Base-by-base conservation (phyloP, 768 basidiomycete genomes). In the Hypsizygus marmoreus region DNA sequence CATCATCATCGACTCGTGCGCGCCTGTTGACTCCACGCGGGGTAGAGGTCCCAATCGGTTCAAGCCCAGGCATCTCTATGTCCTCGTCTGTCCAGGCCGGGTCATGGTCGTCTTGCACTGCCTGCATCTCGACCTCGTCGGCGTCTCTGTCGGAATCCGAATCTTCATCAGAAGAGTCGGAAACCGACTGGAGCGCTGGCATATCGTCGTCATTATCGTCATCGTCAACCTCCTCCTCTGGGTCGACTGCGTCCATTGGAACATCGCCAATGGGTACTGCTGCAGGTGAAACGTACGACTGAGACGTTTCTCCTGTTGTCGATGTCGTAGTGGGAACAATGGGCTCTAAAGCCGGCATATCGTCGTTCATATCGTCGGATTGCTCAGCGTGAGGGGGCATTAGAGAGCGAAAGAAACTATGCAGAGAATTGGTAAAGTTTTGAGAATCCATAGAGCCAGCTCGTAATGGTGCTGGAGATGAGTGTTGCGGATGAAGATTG, bases 1-100 rank as follows among this genome's bases (percentile, higher is more conserved):
- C 72, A 44, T 85, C 83, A 43, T 82, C 78, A 2, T 85, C 81
- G 3, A 84, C 80, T 32, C 83, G 66, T 13, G 76, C 70, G 17
- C 82, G 82, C 32, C 82, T 66, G 37, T 60, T 72, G 19, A 46
- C 51, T 11, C 67, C 58, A 4, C 37, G 22, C 24, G 45, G 35
- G 38, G 45, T 28, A 30, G 49, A 25, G 10, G 47, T 25, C 12
- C 51, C 42, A 13, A 62, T 59, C 13, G 68, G 63, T 48, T 65
- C 64, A 7, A 68, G 49, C 6, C 60, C 47, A 0, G 67, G 69
- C 42, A 66, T 57, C 31, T 59, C 55, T 20, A 59, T 60, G 41
- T 64, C 59, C 3, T 61, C 64, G 25, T 65, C 64, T 10, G 57
- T 60, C 64, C 60, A 64, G 4, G 36, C 40, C 28, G 49, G 53